Evolutionary conservation across 768 basidiomycete genomes (phyloP), one percentile per base, ranked within the genome.

Genomic region (Boletales sp.): DNA sequence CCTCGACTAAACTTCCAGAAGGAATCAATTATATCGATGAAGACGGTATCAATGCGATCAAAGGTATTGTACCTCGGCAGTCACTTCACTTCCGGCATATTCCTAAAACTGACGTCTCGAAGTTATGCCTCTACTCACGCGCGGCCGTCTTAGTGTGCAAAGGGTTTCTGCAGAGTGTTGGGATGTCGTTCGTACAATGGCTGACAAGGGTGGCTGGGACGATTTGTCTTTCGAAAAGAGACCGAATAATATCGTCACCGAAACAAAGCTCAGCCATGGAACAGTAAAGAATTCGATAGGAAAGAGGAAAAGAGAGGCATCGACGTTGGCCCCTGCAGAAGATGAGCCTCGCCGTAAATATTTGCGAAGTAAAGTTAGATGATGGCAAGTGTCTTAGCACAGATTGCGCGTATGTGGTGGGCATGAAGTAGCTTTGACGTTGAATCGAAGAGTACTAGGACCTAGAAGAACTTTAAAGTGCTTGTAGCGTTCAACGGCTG

Each of bases 61-160:
- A 82, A 77, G 74, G 87, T 86, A 54, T 30, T 8, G 67, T 65
- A 15, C 24, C 61, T 29, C 35, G 39, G 37, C 15, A 15, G 21
- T 32, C 40, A 32, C 30, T 48, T 40, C 12, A 36, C 45, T 13
- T 24, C 31, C 8, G 32, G 51, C 17, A 30, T 17, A 51, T 43
- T 32, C 19, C 54, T 51, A 36, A 57, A 37, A 37, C 11, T 12
- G 38, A 55, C 38, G 52, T 46, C 32, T 65, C 19, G 45, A 63
- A 86, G 87, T 62, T 9, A 94, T 94, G 90, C 78, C 84, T 43
- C 72, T 97, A 18, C 77, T 95, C 13, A 86, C 76, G 12, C 78
- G 87, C 15, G 91, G 93, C 4, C 73, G 94, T 46, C 75, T 97
- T 38, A 94, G 91, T 62, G 92, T 97, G 2, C 94, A 97, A 67